These are phyloP conservation scores for Fusarium illudens DNA, from an alignment of 2,329 filamentous ascomycete genomes.

Conservation along the genomic window DNA sequence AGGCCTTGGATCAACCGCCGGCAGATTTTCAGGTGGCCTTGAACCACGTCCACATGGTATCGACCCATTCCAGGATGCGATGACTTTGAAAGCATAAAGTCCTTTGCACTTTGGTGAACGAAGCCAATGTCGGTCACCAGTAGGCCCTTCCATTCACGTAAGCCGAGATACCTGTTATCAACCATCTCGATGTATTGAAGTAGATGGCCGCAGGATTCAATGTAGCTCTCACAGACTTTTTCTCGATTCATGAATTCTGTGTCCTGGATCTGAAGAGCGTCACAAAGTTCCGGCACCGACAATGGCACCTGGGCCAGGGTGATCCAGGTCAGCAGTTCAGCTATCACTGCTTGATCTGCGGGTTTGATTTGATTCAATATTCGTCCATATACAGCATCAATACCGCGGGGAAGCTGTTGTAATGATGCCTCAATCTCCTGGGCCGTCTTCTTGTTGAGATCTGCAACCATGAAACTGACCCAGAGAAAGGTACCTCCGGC, in stretches of 20 bases:
- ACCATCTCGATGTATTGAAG: background rate
- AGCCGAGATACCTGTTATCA: background rate
- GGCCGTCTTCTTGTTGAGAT: constrained; percentile 3
- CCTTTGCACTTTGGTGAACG: constrained; percentile 1
- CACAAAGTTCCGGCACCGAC: constrained; percentile 3
- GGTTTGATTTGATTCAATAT: constrained; percentile 3
- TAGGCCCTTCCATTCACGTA: background rate
- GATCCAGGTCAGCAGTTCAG: constrained; percentile 8
- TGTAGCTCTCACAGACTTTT: background rate
- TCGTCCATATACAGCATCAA: constrained; percentile 14
- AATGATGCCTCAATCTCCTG: constrained; percentile 3
- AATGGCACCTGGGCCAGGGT: background rate
- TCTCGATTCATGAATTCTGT: background rate
- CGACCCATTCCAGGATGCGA: no score
- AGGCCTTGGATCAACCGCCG: background rate
- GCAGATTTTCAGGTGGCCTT: background rate
- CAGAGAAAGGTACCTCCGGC: constrained; percentile 19
- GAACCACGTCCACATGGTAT: background rate
- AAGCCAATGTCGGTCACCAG: background rate
- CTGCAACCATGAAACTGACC: constrained; percentile 23
- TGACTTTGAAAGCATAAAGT: background rate
- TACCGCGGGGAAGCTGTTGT: constrained; percentile 3
- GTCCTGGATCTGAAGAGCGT: background rate
- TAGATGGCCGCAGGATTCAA: constrained; percentile 11
- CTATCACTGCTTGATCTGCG: background rate